A percentile compares a stretch with the other conserved stretches of the same genome.
Conservation (phyloP, 257 asterid genomes). For the Agastache rugosa region DNA sequence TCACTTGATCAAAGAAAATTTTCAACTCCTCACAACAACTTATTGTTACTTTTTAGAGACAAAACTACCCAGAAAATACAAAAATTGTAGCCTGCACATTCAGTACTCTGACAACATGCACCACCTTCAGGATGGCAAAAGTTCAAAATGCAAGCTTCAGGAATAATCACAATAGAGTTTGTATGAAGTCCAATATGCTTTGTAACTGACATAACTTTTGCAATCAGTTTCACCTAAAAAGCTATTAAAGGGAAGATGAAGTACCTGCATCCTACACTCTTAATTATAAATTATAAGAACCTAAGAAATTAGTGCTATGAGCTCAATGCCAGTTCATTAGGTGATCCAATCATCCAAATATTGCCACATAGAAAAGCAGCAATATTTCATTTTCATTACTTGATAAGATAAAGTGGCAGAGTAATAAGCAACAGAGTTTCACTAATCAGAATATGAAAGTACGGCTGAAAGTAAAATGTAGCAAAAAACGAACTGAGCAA, state of each 20-base stretch:
- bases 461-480: background rate
- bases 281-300: no score
- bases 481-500: background rate
- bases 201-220: background rate
- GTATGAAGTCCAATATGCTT: background rate
- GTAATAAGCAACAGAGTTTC: background rate
- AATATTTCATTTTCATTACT: background rate
- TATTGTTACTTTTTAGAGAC: background rate
- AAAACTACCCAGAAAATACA: background rate
- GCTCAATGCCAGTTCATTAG: background rate
- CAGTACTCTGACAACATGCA: background rate
- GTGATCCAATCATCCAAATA: no score
- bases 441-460: background rate
- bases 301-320: background rate
- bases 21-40: constrained; percentile 13
- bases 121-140: background rate
- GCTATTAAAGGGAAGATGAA: background rate
- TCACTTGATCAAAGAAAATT: constrained; percentile 14
- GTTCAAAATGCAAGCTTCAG: background rate
- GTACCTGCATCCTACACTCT: background rate
- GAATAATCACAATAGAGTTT: background rate
- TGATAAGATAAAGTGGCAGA: background rate
- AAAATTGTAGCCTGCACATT: background rate
- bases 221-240: background rate
- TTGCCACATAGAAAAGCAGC: background rate